Base-by-base conservation (phyloP, 208 protist species). In the Angomonas deanei region DNA sequence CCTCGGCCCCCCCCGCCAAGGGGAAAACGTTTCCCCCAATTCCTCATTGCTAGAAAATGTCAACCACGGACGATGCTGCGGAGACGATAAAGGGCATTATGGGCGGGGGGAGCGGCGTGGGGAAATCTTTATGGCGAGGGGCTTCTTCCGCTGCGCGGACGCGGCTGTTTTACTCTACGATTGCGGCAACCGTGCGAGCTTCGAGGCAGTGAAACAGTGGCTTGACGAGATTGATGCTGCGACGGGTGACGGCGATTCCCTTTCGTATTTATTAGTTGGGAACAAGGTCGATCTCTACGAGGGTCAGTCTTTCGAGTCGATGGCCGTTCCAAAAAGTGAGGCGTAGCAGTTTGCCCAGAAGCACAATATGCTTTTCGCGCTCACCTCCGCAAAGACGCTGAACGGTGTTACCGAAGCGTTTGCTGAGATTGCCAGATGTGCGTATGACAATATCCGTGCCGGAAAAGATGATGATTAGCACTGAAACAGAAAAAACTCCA, bases 131-230 rank as follows among this genome's bases (percentile, higher is more conserved):
- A 59, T 96, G 38, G 88, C 85, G 3, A 79, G 74, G 57, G 88
- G 84, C 17, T 94, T 93, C 65, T 94, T 92, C 65, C 77, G 91
- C 17, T 81, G 84, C 23, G 86, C 91, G 10, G 81, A 95, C 19
- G 86, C 78, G 26, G 73, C 92, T 2, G 80, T 96, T 36, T 66
- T 97, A 2, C 88, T 97, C 39, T 97, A 94, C 78, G 93, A 97
- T 57, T 80, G 96, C 38, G 93, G 72, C 50, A 76, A 88, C 48
- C 68, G 66, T 2, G 38, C 83, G 49, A 68, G 83, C 10, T 97
- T 96, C 63, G 58, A 88, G 11, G 82, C 83, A 17, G 61, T 96
- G 6, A 50, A 70, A 42, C 74, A 76, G 58, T 96, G 91, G 89
- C 55, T 96, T 10, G 74, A 91, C 5, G 87, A 93, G 64, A 72